Evolutionary conservation across 148 eudicot genomes (phyloP).

Genomic region (Rhododendron mucronatum): DNA sequence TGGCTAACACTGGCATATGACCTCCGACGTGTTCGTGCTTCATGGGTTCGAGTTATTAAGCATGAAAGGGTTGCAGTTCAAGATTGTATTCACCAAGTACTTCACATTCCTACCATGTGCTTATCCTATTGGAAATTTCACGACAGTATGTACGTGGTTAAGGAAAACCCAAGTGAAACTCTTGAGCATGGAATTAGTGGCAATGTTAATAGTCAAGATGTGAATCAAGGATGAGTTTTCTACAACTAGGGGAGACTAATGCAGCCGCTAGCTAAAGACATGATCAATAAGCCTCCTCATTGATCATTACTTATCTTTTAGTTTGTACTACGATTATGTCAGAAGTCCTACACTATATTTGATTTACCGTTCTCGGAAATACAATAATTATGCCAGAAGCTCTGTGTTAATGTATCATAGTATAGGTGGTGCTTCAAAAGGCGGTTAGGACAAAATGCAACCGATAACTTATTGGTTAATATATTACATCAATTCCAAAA

Average conservation of each 20-base stretch:
- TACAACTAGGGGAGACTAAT: neutral
- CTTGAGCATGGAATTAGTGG: neutral
- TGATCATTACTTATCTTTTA: neutral
- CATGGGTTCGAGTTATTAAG: neutral
- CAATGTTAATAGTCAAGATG: neutral
- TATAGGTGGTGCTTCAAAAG: neutral
- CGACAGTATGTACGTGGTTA: neutral
- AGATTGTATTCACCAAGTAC: neutral
- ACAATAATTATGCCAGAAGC: neutral
- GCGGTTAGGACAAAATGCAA: neutral
- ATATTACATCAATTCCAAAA: neutral
- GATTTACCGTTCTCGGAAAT: neutral
- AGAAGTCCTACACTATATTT: neutral
- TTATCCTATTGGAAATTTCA: neutral
- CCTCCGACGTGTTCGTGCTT: neutral
- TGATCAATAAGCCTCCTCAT: neutral
- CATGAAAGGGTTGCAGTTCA: neutral
- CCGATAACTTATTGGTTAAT: neutral
- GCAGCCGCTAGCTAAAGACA: neutral
- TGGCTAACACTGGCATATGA: neutral
- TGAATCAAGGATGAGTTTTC: neutral
- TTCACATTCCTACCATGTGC: neutral
- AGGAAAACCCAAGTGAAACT: neutral
- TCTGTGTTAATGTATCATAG: neutral
- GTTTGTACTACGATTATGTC: neutral